Base-by-base conservation (phyloP, 345 rosid genomes). In the Erodium maritimum region DNA sequence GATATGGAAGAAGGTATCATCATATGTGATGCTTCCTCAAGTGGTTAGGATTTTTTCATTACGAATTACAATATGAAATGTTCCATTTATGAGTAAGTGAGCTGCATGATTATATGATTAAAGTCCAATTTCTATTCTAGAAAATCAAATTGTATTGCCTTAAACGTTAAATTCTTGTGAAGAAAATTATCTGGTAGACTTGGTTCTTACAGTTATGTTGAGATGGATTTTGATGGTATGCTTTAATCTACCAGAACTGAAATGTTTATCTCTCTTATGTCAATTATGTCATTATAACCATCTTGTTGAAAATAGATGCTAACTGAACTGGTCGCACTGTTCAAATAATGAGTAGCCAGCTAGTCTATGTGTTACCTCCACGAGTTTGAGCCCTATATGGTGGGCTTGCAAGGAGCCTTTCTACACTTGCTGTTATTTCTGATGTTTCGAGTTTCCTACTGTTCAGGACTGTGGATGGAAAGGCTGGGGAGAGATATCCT, bases 401-500 rank as follows among this genome's bases (percentile, higher is more conserved):
- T 10, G 25, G 18, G 23, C 12, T 57, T 58, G 33, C 51, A 16
- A 21, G 29, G 0, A 8, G 1, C 17, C n/a, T 10, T 23, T 22
- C 33, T 22, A 16, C 11, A 0, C 19, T 37, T 16, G 46, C 21
- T 52, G 6, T 29, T 19, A 16, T 46, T n/a, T 17, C 19, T 57
- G 21, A 59, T 59, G 22, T 25, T 61, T 5, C 37, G 20, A 24
- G 5, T 68, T 48, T 56, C 67, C 55, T 62, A 24, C 14, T 73
- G 60, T 50, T 56, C 76, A 86, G 97, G 86, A 80, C 55, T 65
- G 80, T 71, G 97, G 97, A 54, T 91, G 97, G 97, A 88, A 88
- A 80, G 70, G 69, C 66, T 91, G 97, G 97, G 97, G 96, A 55
- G 97, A 91, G 73, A 84, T 91, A 70, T 91, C 97, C 1, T 91